phyloP scores from a whole-genome alignment of 495 filamentous ascomycete genomes.

The Penicillium pulvis region DNA sequence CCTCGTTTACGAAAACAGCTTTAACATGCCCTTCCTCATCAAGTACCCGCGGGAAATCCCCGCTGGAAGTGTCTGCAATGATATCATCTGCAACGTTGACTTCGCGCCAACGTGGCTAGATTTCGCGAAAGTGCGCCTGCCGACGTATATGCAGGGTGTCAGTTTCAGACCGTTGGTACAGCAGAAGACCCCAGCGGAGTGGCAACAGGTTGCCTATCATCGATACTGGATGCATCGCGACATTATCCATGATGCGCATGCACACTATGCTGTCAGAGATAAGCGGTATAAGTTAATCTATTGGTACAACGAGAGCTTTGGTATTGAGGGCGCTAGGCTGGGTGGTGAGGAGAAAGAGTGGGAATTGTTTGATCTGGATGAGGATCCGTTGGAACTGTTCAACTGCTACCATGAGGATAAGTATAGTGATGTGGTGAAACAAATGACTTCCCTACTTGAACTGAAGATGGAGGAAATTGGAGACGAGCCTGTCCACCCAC shows the following conservation, averaged over 20 bases:
- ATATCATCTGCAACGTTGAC: constrained; percentile 49
- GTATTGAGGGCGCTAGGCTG: constrained; percentile 35
- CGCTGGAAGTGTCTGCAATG: constrained; percentile 34
- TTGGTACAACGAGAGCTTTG: constrained; percentile 48
- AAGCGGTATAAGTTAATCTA: constrained; percentile 50
- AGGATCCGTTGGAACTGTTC: constrained; percentile 48
- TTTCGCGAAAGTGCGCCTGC: constrained; percentile 32
- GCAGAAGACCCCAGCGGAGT: constrained; percentile 32
- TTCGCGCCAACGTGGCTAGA: constrained; percentile 48
- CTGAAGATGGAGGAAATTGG: constrained; percentile 47
- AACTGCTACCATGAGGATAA: constrained; percentile 37
- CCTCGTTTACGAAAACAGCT: constrained; percentile 50
- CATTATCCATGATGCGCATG: constrained; percentile 39
- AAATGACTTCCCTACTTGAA: constrained; percentile 40
- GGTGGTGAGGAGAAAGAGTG: constrained; percentile 41
- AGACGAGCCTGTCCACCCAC: constrained; percentile 38
- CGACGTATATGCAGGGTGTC: constrained; percentile 47
- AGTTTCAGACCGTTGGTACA: constrained; percentile 33
- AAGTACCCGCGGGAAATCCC: constrained; percentile 38
- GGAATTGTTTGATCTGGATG: constrained; percentile 47
- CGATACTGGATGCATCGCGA: constrained; percentile 53
- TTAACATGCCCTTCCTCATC: constrained; percentile 50
- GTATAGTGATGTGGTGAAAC: constrained; percentile 34
- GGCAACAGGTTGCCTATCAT: constrained; percentile 50
- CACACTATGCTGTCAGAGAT: constrained; percentile 46